phyloP scores from a whole-genome alignment of 345 rosid species.

The Euphorbia lathyris region DNA sequence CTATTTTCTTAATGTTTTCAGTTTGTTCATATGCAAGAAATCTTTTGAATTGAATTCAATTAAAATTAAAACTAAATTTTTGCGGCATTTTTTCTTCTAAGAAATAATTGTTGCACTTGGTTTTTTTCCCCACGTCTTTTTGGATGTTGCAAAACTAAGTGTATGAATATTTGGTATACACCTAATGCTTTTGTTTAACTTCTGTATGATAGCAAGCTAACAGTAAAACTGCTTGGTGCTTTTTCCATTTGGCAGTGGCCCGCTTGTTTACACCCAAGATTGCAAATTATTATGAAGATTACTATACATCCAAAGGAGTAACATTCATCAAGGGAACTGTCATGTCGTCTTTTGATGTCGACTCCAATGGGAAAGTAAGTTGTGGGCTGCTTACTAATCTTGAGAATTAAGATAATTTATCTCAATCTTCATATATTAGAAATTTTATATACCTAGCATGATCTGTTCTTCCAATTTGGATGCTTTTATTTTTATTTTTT shows the following conservation, averaged over 20 bases:
- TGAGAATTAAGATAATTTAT: neutral
- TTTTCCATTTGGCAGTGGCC: conserved; percentile 55
- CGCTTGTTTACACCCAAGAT: conserved; percentile 88
- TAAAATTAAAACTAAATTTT: too few relatives aligned
- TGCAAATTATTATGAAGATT: conserved; percentile 71
- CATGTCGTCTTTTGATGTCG: conserved; percentile 69
- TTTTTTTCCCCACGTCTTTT: neutral
- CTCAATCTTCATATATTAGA: neutral
- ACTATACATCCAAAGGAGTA: conserved; percentile 73
- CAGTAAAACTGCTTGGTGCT: neutral
- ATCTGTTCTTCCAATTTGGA: neutral
- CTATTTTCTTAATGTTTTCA: neutral
- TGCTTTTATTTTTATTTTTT: neutral
- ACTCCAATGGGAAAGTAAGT: conserved; percentile 57
- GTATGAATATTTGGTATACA: neutral
- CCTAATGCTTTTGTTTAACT: neutral
- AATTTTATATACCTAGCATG: neutral
- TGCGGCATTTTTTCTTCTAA: too few relatives aligned
- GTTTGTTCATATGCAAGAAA: neutral
- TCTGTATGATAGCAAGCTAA: conserved; percentile 3
- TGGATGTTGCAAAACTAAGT: neutral
- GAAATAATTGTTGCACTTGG: neutral
- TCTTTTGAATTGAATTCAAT: neutral
- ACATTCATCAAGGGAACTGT: conserved; percentile 82
- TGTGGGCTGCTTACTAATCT: neutral